Conservation (phyloP, 257 asterid genomes). For the Henckelia pumila region DNA sequence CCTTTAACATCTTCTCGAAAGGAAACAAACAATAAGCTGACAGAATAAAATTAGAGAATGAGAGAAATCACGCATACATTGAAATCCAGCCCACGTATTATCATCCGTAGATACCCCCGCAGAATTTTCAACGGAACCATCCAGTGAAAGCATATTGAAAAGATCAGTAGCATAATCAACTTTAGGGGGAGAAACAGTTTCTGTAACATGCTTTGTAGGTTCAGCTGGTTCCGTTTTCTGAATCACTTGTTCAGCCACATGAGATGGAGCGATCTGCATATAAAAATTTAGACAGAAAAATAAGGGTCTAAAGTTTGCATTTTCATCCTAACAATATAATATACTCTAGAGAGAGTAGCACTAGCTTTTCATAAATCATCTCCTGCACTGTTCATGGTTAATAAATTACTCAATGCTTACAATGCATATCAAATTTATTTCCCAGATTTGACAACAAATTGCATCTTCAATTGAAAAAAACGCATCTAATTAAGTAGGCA, state of each 20-base stretch:
- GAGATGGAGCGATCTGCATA: constrained; percentile 65
- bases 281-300: constrained; percentile 14
- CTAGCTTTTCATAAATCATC: constrained; percentile 9
- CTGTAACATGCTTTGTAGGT: constrained; percentile 44
- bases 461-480: background rate
- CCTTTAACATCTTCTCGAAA: background rate
- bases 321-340: background rate
- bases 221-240: constrained; percentile 57
- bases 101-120: constrained; percentile 64
- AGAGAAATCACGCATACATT: constrained; percentile 54
- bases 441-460: background rate
- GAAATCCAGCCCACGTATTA: constrained; percentile 88
- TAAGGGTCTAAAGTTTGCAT: constrained; percentile 7
- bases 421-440: background rate
- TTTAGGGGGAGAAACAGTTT: constrained; percentile 55
- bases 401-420: background rate
- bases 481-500: constrained; percentile 2
- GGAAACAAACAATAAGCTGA: background rate
- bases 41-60: constrained; percentile 10
- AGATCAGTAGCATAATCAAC: constrained; percentile 94
- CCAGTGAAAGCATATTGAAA: constrained; percentile 80
- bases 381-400: background rate
- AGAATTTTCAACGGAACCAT: constrained; percentile 57
- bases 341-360: background rate
- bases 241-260: constrained; percentile 42